Evolutionary conservation across 768 basidiomycete genomes (phyloP), one percentile per base, ranked within the genome.

Genomic region (Amanita phalloides): DNA sequence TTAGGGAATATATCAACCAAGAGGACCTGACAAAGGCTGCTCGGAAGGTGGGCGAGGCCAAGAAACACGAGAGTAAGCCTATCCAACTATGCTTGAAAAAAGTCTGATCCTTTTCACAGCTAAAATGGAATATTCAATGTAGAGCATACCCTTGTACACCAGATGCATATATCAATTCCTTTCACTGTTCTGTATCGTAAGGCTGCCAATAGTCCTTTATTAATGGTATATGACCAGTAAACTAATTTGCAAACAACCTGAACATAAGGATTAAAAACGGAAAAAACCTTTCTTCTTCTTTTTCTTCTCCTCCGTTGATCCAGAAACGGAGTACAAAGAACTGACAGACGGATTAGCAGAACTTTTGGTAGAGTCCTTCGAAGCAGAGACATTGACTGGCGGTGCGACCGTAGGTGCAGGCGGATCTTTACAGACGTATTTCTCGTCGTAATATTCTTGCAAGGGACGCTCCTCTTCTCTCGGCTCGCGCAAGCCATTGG

Each of bases 11-110:
- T 57, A 72, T 94, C 51, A 84, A 80, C 48, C 95, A 99, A 66
- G 95, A 98, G 62, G 95, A 99, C 68, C 72, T 96, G 51, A 90
- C 87, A 54, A 98, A 98, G 71, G 95, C 95, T 14, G 91, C 90
- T 37, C 77, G 96, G 57, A 99, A 99, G 65, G 84, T 98, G 17
- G 81, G 84, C 38, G 95, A 98, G 60, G 90, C 92, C 13, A 97
- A 97, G 82, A 97, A 97, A 67, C 94, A 96, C 60, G 93, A 97
- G 72, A 90, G 90, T 90, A 62, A 70, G 88, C n/a, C 14, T 38
- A 28, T 20, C 8, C 7, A n/a, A 13, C 8, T n/a, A 3, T 53
- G 23, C 28, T 20, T 20, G 30, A 17, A 10, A 62, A 17, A 58
- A 4, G 33, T 13, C 33, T 33, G 33, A 33, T 33, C 33, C 11